These are phyloP conservation scores for Candida pseudofarinosa DNA, from an alignment of 805 yeast genomes.

Conservation along the genomic window DNA sequence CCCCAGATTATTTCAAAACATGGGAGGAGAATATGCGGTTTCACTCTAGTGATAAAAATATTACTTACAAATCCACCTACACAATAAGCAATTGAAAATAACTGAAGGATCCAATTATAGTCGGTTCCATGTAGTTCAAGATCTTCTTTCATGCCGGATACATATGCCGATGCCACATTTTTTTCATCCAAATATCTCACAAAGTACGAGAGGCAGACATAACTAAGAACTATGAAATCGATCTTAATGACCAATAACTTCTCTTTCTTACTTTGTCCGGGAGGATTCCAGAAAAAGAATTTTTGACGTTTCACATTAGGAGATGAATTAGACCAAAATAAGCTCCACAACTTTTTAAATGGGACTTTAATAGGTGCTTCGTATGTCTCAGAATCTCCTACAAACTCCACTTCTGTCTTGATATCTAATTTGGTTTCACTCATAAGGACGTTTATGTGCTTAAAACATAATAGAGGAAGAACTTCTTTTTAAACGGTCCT, in stretches of 20 bases:
- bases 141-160: conserved; percentile 32
- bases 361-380: conserved; percentile 13
- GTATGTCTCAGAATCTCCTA: conserved; percentile 22
- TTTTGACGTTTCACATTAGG: not conserved
- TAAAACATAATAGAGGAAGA: no score
- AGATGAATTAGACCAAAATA: conserved; percentile 2
- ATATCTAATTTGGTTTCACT: no score
- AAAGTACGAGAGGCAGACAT: conserved; percentile 3
- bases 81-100: conserved; percentile 16
- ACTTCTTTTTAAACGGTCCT: no score
- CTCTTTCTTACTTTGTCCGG: not conserved
- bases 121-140: conserved; percentile 22
- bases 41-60: conserved; percentile 6
- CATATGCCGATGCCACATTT: conserved; percentile 19
- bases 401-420: conserved; percentile 14
- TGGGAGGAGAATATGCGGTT: conserved; percentile 10
- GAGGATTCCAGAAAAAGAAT: conserved; percentile 3
- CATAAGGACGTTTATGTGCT: no score
- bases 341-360: conserved; percentile 7
- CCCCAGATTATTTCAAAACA: conserved; percentile 24
- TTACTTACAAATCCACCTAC: conserved; percentile 7
- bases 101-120: conserved; percentile 20
- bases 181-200: conserved; percentile 3
- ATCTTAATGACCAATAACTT: conserved; percentile 1
- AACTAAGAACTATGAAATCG: conserved; percentile 3